phyloP scores from a whole-genome alignment of 139 green algal genomes.

The Auxenochlorella pyrenoidosa region DNA sequence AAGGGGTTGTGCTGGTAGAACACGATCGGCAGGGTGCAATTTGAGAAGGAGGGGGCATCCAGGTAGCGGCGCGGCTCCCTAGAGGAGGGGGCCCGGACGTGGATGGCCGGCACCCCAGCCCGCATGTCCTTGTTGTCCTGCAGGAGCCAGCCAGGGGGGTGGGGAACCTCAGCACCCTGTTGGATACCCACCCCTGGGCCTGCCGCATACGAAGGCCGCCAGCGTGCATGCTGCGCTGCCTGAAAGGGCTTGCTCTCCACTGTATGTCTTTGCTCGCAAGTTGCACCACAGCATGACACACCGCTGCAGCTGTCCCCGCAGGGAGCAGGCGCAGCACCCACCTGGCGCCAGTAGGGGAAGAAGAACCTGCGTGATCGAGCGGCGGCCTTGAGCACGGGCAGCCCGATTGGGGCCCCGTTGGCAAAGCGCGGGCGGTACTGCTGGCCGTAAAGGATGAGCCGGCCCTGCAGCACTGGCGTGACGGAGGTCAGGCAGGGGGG shows the following conservation, averaged over 20 bases:
- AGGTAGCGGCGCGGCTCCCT: constrained; percentile 1
- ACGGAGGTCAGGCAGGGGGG: too few relatives aligned
- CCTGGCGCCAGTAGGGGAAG: not conserved
- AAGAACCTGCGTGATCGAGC: not conserved
- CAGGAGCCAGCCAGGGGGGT: not conserved
- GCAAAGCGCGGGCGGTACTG: not conserved
- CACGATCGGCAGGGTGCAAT: not conserved
- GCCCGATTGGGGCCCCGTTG: not conserved
- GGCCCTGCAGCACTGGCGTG: not conserved
- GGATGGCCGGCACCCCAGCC: not conserved
- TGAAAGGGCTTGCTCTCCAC: too few relatives aligned
- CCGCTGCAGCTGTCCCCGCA: too few relatives aligned
- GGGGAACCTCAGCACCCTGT: too few relatives aligned
- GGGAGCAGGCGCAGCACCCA: not conserved
- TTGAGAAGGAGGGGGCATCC: not conserved
- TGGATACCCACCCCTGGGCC: too few relatives aligned
- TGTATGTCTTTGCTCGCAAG: too few relatives aligned
- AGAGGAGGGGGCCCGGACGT: not conserved
- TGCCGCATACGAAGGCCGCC: too few relatives aligned
- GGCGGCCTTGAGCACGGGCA: not conserved
- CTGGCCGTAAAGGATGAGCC: not conserved
- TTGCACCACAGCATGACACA: not conserved
- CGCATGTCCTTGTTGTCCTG: not conserved
- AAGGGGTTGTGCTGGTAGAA: constrained; percentile 5
- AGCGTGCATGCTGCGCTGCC: too few relatives aligned